A percentile compares a stretch with the other conserved stretches of the same genome.
Evolutionary conservation across 441 rosid species (phyloP).

Genomic region (Capsella rubella): DNA sequence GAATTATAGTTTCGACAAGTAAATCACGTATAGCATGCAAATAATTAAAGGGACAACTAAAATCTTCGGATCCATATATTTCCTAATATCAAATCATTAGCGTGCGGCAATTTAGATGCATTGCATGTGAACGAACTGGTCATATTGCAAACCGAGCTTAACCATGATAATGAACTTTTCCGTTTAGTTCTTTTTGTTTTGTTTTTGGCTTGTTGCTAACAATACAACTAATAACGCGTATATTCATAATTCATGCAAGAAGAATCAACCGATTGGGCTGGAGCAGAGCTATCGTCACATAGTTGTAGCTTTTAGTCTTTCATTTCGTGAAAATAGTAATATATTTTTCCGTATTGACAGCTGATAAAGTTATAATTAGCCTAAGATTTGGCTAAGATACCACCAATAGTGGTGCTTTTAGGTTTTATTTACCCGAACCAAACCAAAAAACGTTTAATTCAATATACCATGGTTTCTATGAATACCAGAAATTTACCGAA

Average conservation of each 20-base stretch:
- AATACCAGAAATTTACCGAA: too few species aligned
- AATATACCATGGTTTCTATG: too few species aligned
- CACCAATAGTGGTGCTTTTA: too few species aligned
- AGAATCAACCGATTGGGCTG: neutral
- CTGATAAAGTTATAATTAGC: too few species aligned
- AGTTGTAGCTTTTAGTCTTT: too few species aligned
- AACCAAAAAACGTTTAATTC: too few species aligned
- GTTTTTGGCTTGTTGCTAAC: constrained; percentile 18
- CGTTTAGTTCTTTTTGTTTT: neutral
- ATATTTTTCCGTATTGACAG: too few species aligned
- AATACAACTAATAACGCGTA: constrained; percentile 12
- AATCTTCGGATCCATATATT: constrained; percentile 27
- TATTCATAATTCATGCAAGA: constrained; percentile 30
- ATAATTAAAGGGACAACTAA: constrained; percentile 33
- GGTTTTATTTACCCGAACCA: too few species aligned
- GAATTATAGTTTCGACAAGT: neutral
- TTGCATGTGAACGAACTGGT: constrained; percentile 38
- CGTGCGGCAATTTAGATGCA: constrained; percentile 35
- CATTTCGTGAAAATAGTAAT: too few species aligned
- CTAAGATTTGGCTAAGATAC: too few species aligned
- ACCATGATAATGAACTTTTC: neutral
- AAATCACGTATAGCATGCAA: constrained; percentile 13
- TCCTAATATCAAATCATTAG: constrained; percentile 27
- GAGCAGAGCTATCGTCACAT: neutral
- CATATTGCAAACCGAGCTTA: constrained; percentile 10